Evolutionary conservation across 805 yeast genomes (phyloP), one percentile per base, ranked within the genome.

Genomic region (Ogataea methanolica): DNA sequence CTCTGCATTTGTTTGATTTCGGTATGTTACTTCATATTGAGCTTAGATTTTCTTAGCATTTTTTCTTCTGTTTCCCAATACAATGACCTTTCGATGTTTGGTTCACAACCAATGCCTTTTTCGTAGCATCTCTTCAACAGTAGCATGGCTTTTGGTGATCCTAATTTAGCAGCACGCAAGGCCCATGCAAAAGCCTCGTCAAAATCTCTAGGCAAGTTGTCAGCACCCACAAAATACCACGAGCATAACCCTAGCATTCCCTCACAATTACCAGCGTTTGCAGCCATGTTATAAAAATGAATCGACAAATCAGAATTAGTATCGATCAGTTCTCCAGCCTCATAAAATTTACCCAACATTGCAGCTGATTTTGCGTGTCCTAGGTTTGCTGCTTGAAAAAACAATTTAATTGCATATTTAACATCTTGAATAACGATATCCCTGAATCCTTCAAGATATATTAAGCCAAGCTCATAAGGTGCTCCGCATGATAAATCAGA

Each of bases 101-200:
- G 68, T 21, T 75, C 80, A 62, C 96, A 85, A 2, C 98, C 99
- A 53, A 89, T 80, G 1, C 98, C 98, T 60, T 82, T 78, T 51
- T 89, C 96, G 59, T 80, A 82, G 59, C 91, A 90, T 60, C 85
- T 83, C 23, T 91, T 96, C 38, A 89, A 70, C 0, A 95, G 85
- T 62, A 78, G 82, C 74, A 89, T 96, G 1, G 96, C 98, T 64
- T 88, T 88, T 6, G 88, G 77, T 35, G 76, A 73, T 15, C 88
- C 88, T 36, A 80, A 69, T 38, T 76, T 73, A 0, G 98, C 97
- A 0, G 98, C 92, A 53, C 88, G 74, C 45, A 79, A 70, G 1
- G 97, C 97, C 98, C 98, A 94, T 58, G 88, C 94, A 64, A 84
- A 92, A 1, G 97, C 95, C 66, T 91, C 97, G 45, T 70, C 77